phyloP scores from a whole-genome alignment of 345 rosid species.

The Salix viminalis region DNA sequence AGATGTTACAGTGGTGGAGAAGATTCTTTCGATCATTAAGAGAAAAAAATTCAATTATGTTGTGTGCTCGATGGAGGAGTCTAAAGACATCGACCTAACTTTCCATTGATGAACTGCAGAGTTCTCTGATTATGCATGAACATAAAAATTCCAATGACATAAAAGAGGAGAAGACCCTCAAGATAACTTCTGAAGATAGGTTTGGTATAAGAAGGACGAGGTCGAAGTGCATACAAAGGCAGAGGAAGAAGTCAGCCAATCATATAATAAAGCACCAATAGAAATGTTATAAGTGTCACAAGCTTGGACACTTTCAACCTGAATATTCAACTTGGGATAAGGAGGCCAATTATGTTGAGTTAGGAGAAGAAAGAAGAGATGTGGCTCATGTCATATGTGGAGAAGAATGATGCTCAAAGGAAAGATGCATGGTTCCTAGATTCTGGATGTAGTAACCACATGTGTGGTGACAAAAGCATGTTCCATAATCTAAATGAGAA shows the following conservation, averaged over 20 bases:
- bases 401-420: not conserved
- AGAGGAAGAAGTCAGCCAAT: not conserved
- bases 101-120: not conserved
- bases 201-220: not conserved
- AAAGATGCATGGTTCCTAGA: not conserved
- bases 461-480: not conserved
- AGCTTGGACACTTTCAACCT: not conserved
- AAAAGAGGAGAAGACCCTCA: not conserved
- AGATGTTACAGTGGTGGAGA: not conserved
- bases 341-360: not conserved
- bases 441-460: too few species aligned
- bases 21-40: not conserved
- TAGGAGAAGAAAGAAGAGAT: not conserved
- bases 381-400: not conserved
- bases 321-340: not conserved
- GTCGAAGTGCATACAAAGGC: not conserved
- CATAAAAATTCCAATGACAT: too few species aligned
- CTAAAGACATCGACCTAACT: too few species aligned
- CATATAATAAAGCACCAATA: not conserved
- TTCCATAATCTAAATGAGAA: not conserved
- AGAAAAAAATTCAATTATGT: too few species aligned
- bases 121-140: not conserved
- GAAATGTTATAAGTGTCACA: conserved; percentile 4
- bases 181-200: not conserved
- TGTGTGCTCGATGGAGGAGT: too few species aligned